Evolutionary conservation across 2,329 filamentous ascomycete genomes (phyloP).

Genomic region (Ceratocystis cubensis): DNA sequence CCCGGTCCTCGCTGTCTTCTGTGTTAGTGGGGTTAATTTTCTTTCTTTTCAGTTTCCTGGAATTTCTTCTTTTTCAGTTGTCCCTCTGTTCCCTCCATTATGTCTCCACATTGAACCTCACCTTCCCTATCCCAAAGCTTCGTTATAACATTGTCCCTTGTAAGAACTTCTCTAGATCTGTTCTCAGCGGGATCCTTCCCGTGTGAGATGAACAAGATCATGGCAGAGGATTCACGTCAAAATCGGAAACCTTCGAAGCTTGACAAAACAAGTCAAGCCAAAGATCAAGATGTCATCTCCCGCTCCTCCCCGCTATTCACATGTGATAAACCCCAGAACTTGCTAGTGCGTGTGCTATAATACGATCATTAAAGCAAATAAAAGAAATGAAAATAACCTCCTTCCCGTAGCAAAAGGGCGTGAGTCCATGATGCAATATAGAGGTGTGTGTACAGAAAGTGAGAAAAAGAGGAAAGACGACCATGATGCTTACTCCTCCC

Average conservation of each 20-base stretch:
- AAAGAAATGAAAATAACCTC: too few species aligned
- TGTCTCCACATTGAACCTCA: background rate
- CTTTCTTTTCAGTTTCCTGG: background rate
- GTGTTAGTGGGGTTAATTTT: background rate
- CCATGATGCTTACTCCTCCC: too few species aligned
- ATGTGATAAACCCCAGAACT: background rate
- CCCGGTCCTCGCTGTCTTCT: background rate
- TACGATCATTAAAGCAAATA: background rate
- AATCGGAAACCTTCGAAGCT: background rate
- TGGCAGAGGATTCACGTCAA: background rate
- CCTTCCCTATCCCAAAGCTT: background rate
- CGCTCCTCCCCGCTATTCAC: background rate
- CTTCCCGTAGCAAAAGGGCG: too few species aligned
- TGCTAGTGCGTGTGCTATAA: background rate
- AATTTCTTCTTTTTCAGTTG: slow-evolving; percentile 20
- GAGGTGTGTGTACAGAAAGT: too few species aligned
- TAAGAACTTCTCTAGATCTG: too few species aligned
- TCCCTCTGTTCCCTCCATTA: background rate
- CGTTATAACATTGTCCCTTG: background rate
- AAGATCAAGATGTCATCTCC: background rate
- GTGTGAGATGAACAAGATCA: background rate
- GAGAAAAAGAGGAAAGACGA: too few species aligned
- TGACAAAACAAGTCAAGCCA: background rate
- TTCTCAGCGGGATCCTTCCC: slow-evolving; percentile 6
- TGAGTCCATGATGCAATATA: too few species aligned